A percentile compares a stretch with the other conserved stretches of the same genome.
phyloP scores from a whole-genome alignment of 23 red algal genomes.

The Agarophyton chilense region DNA sequence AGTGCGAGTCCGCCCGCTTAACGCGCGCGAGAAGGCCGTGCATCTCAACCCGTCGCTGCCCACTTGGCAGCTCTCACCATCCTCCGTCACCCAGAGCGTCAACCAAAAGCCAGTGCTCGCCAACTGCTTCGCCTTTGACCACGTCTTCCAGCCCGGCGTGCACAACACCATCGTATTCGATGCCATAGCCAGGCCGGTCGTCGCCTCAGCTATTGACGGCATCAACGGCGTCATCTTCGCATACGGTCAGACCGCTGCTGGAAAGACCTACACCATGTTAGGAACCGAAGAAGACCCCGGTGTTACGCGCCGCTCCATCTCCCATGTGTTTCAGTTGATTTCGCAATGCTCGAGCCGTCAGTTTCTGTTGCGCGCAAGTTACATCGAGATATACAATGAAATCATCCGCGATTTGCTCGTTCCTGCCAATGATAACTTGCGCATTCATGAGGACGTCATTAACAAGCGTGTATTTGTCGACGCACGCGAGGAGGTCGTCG shows the following conservation, averaged over 20 bases:
- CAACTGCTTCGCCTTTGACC: slow-evolving; percentile 78
- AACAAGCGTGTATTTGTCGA: slow-evolving; percentile 91
- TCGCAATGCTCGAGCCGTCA: slow-evolving; percentile 40
- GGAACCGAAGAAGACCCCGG: slow-evolving; percentile 80
- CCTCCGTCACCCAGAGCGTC: slow-evolving; percentile 5
- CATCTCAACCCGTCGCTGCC: neutral
- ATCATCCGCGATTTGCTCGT: slow-evolving; percentile 88
- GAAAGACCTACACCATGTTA: slow-evolving; percentile 97
- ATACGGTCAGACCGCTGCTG: slow-evolving; percentile 93
- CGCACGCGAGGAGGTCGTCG: slow-evolving; percentile 81
- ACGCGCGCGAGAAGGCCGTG: slow-evolving; percentile 70
- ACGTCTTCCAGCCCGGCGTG: slow-evolving; percentile 70
- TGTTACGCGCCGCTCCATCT: slow-evolving; percentile 76
- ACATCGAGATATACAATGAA: slow-evolving; percentile 99
- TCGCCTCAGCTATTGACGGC: slow-evolving; percentile 74
- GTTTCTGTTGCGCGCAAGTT: slow-evolving; percentile 89
- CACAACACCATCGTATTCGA: slow-evolving; percentile 68
- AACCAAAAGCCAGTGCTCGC: slow-evolving; percentile 17
- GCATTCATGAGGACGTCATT: slow-evolving; percentile 90
- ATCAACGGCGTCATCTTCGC: slow-evolving; percentile 95
- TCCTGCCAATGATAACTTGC: slow-evolving; percentile 81
- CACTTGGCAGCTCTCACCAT: slow-evolving; percentile 30
- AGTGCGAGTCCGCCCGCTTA: slow-evolving; percentile 85
- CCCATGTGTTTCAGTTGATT: slow-evolving; percentile 79
- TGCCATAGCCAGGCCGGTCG: slow-evolving; percentile 71